Evolutionary conservation across 106 monocot species (phyloP).

Genomic region (Dendrobium catenatum): DNA sequence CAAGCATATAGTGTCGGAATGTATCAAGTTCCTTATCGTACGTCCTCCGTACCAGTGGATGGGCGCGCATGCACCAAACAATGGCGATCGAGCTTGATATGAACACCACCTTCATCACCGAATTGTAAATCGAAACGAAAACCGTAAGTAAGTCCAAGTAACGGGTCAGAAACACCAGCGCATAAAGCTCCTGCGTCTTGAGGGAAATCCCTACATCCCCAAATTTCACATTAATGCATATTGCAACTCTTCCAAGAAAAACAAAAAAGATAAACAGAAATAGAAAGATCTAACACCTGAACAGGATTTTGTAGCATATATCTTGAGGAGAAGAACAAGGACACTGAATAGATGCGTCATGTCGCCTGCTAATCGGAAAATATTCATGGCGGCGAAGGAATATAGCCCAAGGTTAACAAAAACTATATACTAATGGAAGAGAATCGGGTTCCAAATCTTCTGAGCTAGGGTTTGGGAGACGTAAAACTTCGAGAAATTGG

Average conservation of each 20-base stretch:
- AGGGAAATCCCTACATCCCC: conserved; percentile 46
- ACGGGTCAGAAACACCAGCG: conserved; percentile 44
- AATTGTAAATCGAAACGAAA: conserved; percentile 53
- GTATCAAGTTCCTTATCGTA: conserved; percentile 55
- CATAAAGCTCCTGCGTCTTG: conserved; percentile 71
- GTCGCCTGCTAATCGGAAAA: conserved; percentile 58
- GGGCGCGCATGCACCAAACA: conserved; percentile 58
- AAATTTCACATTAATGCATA: not conserved
- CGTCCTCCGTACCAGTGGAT: conserved; percentile 33
- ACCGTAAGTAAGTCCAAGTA: conserved; percentile 54
- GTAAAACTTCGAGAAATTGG: not conserved
- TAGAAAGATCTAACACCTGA: conserved; percentile 27
- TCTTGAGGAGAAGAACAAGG: conserved; percentile 66
- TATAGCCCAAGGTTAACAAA: not conserved
- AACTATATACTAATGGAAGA: not conserved
- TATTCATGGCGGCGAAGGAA: conserved; percentile 28
- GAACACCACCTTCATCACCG: conserved; percentile 63
- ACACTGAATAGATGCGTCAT: conserved; percentile 63
- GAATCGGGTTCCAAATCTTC: not conserved
- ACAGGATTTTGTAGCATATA: conserved; percentile 68
- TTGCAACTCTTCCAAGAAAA: not conserved
- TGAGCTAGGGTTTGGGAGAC: not conserved
- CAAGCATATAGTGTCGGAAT: conserved; percentile 45
- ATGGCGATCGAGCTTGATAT: conserved; percentile 46
- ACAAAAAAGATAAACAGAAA: not conserved